Evolutionary conservation across 2,329 filamentous ascomycete genomes (phyloP), one percentile per base, ranked within the genome.

Genomic region (Bipolaris bicolor): DNA sequence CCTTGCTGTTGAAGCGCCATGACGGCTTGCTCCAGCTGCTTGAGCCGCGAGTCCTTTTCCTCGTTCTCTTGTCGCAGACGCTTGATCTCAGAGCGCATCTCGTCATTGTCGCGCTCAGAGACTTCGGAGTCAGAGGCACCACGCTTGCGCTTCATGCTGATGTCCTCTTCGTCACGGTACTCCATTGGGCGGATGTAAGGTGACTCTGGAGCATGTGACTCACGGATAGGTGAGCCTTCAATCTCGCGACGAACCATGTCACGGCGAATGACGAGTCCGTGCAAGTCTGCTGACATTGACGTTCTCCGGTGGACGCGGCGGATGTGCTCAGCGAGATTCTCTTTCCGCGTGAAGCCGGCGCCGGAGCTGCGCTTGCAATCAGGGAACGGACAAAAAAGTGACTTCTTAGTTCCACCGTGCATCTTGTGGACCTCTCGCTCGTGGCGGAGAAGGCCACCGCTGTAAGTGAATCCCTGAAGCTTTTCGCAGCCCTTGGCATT

Each of bases 341-440:
- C 94, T 71, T 93, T 90, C 48, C 94, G 87, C 7, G 93, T 96
- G 76, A 98, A 98, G 20, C 92, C 92, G 69, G 92, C 91, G 61
- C 92, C 93, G 0, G 86, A 88, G 70, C 92, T 91, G 36, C 94
- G 89, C 75, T 97, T 97, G 83, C 94, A 98, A 72, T 91, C 92
- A 36, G 82, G 77, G 69, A 94, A 90, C 0, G 92, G 92, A 70
- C 94, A 98, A 80, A 91, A 90, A 52, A 96, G 84, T 2, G 90
- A 88, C 61, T 96, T 92, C 75, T 93, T 92, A 9, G 92, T 91
- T 1, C 92, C 92, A 53, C 92, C 91, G 68, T 96, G 90, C 78
- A 94, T 92, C 76, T 88, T 88, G 77, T 98, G 94, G 0, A 98
- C 94, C 77, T 98, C 94, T 62, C 94, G 89, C 77, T 97, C 90